Evolutionary conservation across 202 grass and related monocot species (phyloP).

Genomic region (Saccharum hybrid): DNA sequence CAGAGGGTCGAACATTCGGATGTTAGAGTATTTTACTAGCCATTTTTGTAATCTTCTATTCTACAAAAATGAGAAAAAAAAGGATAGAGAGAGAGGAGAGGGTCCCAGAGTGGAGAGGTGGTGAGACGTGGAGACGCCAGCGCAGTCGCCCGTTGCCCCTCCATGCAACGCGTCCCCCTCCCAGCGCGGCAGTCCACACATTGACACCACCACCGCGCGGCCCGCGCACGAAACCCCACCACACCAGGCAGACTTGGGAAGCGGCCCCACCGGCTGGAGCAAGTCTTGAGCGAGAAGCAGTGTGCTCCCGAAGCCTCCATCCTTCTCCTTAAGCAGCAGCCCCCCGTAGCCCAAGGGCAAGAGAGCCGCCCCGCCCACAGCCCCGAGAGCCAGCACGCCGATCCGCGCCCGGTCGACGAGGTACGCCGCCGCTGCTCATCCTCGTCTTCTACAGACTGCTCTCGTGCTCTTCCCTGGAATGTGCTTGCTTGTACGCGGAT

Average conservation of each 20-base stretch:
- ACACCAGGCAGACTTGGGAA: not conserved
- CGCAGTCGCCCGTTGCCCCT: constrained; percentile 34
- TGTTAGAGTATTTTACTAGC: too few species aligned
- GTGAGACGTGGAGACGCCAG: constrained; percentile 52
- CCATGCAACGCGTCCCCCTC: constrained; percentile 37
- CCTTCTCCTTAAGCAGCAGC: not conserved
- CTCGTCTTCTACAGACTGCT: not conserved
- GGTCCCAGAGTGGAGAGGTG: not conserved
- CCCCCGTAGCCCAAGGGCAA: not conserved
- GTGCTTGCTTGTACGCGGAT: not conserved
- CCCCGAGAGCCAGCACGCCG: not conserved
- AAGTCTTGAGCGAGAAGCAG: constrained; percentile 32
- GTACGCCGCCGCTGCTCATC: constrained; percentile 1
- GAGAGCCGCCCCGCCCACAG: not conserved
- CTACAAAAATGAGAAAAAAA: too few species aligned
- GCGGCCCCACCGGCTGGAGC: not conserved
- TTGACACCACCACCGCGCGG: not conserved
- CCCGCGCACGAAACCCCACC: constrained; percentile 39
- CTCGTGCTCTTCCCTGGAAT: not conserved
- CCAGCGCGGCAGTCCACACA: not conserved
- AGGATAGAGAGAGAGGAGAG: too few species aligned
- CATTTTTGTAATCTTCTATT: too few species aligned
- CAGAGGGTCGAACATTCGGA: too few species aligned
- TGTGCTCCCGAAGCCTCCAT: constrained; percentile 43
- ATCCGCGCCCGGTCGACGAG: constrained; percentile 31